Conservation (phyloP, 2,329 filamentous ascomycete species). For the Talaromyces piceae region DNA sequence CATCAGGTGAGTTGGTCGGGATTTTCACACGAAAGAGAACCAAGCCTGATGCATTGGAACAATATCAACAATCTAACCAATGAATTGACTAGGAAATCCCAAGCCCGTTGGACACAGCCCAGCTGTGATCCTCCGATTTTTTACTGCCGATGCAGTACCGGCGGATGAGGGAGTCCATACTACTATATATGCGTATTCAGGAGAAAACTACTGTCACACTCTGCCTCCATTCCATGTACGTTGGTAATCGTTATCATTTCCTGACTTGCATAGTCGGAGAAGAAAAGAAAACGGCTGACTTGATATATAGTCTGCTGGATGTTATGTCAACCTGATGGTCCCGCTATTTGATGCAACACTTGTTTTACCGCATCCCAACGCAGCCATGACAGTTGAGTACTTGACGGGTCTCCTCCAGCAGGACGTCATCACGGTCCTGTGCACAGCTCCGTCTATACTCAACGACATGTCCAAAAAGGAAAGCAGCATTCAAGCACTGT, state of each 20-base stretch:
- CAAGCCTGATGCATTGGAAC: background rate
- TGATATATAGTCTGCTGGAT: background rate
- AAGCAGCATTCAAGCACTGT: conserved; percentile 7
- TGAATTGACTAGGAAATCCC: conserved; percentile 5
- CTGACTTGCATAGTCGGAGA: background rate
- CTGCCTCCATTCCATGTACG: conserved; percentile 9
- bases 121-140: conserved; percentile 1
- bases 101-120: conserved; percentile 9
- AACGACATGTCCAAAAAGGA: conserved; percentile 2
- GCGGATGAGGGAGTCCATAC: conserved; percentile 1
- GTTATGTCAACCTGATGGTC: background rate
- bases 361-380: conserved; percentile 3
- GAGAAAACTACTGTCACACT: background rate
- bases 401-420: conserved; percentile 6
- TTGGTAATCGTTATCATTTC: background rate
- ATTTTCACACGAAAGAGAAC: background rate
- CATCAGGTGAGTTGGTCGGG: conserved; percentile 7
- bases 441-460: conserved; percentile 6
- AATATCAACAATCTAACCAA: no score
- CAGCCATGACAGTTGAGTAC: conserved; percentile 9
- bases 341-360: background rate
- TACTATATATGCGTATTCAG: background rate
- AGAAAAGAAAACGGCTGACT: background rate
- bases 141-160: conserved; percentile 1
- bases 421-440: conserved; percentile 3